phyloP scores from a whole-genome alignment of 345 rosid genomes.

The Mallotus nudiflorus region DNA sequence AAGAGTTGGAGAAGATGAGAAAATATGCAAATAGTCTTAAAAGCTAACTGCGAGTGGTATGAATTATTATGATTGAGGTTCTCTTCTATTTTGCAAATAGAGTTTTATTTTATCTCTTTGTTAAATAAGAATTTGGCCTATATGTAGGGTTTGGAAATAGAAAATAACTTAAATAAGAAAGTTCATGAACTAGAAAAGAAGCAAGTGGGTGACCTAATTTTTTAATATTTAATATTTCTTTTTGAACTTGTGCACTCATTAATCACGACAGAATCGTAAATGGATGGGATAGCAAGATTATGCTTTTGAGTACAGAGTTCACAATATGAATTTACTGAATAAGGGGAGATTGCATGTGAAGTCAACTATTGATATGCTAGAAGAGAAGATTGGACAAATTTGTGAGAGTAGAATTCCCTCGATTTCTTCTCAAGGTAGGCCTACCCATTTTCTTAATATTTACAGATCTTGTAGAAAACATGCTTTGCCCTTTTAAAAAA shows the following conservation, averaged over 20 bases:
- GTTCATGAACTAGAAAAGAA: conserved; percentile 75
- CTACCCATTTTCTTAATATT: too few relatives aligned
- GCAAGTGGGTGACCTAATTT: conserved; percentile 51
- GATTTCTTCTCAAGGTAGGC: too few relatives aligned
- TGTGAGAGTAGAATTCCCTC: conserved; percentile 31
- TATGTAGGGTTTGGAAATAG: conserved; percentile 86
- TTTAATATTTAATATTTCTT: conserved; percentile 6
- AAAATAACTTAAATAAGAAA: conserved; percentile 84
- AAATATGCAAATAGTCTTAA: conserved; percentile 61
- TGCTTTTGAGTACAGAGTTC: conserved; percentile 55
- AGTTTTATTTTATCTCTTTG: background rate
- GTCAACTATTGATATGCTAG: conserved; percentile 39
- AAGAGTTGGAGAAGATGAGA: conserved; percentile 64
- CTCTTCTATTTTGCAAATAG: conserved; percentile 9
- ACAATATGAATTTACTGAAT: conserved; percentile 54
- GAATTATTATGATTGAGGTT: conserved; percentile 18
- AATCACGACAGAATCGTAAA: conserved; percentile 46
- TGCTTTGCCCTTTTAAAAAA: too few relatives aligned
- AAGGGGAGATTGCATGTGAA: conserved; percentile 57
- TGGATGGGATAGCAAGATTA: conserved; percentile 47
- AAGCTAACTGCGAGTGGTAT: conserved; percentile 78
- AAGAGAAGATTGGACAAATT: conserved; percentile 49
- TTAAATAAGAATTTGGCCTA: conserved; percentile 13
- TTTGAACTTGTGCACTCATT: conserved; percentile 24
- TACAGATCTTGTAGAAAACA: too few relatives aligned